Evolutionary conservation across 768 basidiomycete species (phyloP).

Genomic region (Mycena sanguinolenta): DNA sequence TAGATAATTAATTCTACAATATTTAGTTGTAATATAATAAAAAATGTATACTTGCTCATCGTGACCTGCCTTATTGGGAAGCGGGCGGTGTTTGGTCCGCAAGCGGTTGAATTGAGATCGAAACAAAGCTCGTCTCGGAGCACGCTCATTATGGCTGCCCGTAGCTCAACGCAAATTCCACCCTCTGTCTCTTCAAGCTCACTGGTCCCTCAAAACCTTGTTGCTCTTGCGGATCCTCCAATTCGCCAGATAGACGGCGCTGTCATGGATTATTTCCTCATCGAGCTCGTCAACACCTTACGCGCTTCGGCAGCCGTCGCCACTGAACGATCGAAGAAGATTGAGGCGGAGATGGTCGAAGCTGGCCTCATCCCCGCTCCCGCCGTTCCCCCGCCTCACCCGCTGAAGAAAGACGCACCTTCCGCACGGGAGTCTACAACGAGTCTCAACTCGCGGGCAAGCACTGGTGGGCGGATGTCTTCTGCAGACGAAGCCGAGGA

Average conservation of each 20-base stretch:
- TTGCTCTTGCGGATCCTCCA: constrained; percentile 76
- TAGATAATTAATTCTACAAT: constrained; percentile 23
- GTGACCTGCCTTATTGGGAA: neutral
- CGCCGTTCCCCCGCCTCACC: constrained; percentile 53
- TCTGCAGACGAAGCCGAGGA: constrained; percentile 80
- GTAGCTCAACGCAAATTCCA: constrained; percentile 48
- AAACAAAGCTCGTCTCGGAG: constrained; percentile 12
- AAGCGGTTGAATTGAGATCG: neutral
- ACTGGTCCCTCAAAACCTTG: constrained; percentile 49
- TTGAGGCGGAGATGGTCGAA: constrained; percentile 85
- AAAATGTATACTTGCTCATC: constrained; percentile 25
- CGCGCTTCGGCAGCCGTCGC: constrained; percentile 83
- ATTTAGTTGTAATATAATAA: constrained; percentile 21
- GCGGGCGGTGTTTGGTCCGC: constrained; percentile 2
- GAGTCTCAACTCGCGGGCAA: constrained; percentile 53
- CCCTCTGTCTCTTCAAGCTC: constrained; percentile 43
- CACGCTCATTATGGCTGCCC: constrained; percentile 45
- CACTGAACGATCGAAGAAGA: constrained; percentile 70
- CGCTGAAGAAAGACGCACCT: constrained; percentile 54
- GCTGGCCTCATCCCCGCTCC: constrained; percentile 75
- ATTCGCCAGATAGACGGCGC: constrained; percentile 72
- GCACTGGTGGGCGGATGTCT: constrained; percentile 50
- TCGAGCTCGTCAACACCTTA: constrained; percentile 82
- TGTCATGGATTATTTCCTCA: constrained; percentile 88
- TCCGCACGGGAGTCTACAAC: constrained; percentile 59